Percentiles rank a stretch among this genome's conserved stretches.
phyloP scores from a whole-genome alignment of 129 eudicot genomes.

The Flaveria ramosissima region DNA sequence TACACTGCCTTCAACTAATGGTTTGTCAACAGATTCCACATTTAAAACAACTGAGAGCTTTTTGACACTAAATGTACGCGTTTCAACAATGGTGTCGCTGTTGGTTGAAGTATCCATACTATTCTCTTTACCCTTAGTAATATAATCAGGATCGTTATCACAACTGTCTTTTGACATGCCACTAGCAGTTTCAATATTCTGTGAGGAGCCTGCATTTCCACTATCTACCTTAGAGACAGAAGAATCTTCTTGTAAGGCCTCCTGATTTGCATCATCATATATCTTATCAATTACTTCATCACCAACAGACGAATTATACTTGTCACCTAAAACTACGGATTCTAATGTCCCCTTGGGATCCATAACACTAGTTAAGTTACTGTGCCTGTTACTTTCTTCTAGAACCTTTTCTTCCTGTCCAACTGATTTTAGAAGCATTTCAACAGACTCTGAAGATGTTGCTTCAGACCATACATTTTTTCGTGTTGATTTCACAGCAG shows the following conservation, averaged over 20 bases:
- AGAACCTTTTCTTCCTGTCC: conserved; percentile 81
- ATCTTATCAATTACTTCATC: conserved; percentile 15
- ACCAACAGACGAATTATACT: conserved; percentile 15
- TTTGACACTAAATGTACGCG: conserved; percentile 16
- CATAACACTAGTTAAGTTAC: conserved; percentile 37
- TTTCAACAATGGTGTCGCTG: conserved; percentile 25
- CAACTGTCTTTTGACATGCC: conserved; percentile 11
- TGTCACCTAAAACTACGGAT: conserved; percentile 40
- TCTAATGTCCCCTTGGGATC: conserved; percentile 38
- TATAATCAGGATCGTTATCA: conserved; percentile 27
- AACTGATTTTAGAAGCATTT: conserved; percentile 91
- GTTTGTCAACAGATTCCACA: conserved; percentile 28
- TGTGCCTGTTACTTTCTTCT: conserved; percentile 48
- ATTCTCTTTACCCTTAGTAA: conserved; percentile 21
- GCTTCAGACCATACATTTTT: conserved; percentile 99
- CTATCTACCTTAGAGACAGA: conserved; percentile 34
- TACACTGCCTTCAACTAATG: conserved; percentile 7
- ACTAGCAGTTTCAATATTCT: conserved; percentile 31
- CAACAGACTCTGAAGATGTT: conserved; percentile 96
- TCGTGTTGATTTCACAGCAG: conserved; percentile 65
- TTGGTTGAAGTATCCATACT: conserved; percentile 26
- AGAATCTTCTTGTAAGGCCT: conserved; percentile 38
- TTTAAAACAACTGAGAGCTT: conserved; percentile 26
- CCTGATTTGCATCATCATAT: conserved; percentile 35
- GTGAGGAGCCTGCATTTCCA: conserved; percentile 33